Evolutionary conservation across 495 filamentous ascomycete genomes (phyloP), one percentile per base, ranked within the genome.

Genomic region (Tuber brumale): DNA sequence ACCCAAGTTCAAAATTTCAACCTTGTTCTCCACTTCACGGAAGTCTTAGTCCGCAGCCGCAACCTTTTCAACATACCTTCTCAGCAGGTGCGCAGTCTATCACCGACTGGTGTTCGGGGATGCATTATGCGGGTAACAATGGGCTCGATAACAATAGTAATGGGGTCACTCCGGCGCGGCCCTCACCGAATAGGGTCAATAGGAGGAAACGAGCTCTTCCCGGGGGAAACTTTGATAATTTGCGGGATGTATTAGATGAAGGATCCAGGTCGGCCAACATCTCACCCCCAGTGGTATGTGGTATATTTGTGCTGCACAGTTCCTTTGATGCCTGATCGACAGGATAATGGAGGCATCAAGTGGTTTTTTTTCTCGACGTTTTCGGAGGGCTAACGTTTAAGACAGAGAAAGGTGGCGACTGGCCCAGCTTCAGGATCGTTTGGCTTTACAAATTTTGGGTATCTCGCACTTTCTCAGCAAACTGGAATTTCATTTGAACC

Each of bases 201-300:
- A 19, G 57, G 57, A 66, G 57, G 16, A 66, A 66, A 35, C 57
- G 57, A 18, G 27, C 57, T 66, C 57, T 66, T 35, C 14, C 57
- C 5, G 57, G 57, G 27, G 57, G 27, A 66, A 66, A 5, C 57
- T 66, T 66, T 66, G 57, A 66, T 66, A 66, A 66, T 35, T 18
- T 14, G 12, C 57, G 31, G 57, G 57, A 66, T 18, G 31, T 27
- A 66, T 66, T 27, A 35, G 57, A 66, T 66, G 57, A 66, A 35
- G 57, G 57, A 66, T 35, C 57, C 27, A 66, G 57, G 57, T 27
- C 27, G 31, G 57, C 14, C 27, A 66, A 35, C 57, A 66, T 66
- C 57, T 66, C 57, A 66, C 57, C 57, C 57, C 57, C 27, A 35
- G 57, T 27, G 57, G 57, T 66, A 66, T 66, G 57, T 66, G 57